Percentiles rank a stretch among this genome's conserved stretches.
Conservation (phyloP, 2,329 filamentous ascomycete genomes). For the Shiraia bambusicola region DNA sequence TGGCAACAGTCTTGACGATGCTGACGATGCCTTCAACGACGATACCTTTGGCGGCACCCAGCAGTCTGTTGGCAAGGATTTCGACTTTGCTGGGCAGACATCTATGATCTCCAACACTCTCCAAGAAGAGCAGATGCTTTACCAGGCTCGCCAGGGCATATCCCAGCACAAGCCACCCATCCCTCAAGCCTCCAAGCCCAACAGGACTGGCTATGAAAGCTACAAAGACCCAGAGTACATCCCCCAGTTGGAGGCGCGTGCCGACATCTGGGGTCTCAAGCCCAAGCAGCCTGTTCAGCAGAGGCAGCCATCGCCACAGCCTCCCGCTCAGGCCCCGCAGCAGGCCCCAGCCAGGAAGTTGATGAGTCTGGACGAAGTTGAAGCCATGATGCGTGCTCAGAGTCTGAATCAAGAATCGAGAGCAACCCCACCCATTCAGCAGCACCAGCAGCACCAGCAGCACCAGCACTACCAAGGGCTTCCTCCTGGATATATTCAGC, state of each 20-base stretch:
- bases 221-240: conserved; percentile 83
- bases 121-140: conserved; percentile 87
- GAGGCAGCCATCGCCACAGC: conserved; percentile 29
- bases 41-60: conserved; percentile 74
- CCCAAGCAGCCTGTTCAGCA: conserved; percentile 55
- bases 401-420: conserved; percentile 45
- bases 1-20: conserved; percentile 86
- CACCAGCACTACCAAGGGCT: conserved; percentile 17
- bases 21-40: conserved; percentile 92
- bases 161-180: conserved; percentile 48
- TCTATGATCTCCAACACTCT: conserved; percentile 83
- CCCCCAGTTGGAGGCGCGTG: conserved; percentile 88
- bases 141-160: conserved; percentile 67
- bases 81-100: conserved; percentile 94
- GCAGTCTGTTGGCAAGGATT: conserved; percentile 77
- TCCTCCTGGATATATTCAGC: conserved; percentile 14
- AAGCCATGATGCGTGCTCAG: conserved; percentile 83
- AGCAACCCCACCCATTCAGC: conserved; percentile 34
- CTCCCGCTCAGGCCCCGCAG: conserved; percentile 18
- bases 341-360: conserved; percentile 63
- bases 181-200: conserved; percentile 59
- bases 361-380: conserved; percentile 95
- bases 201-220: conserved; percentile 84
- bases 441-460: conserved; percentile 8
- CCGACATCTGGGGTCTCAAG: conserved; percentile 84